Conservation (phyloP, 495 filamentous ascomycete species). For the Hypoxylon trugodes region DNA sequence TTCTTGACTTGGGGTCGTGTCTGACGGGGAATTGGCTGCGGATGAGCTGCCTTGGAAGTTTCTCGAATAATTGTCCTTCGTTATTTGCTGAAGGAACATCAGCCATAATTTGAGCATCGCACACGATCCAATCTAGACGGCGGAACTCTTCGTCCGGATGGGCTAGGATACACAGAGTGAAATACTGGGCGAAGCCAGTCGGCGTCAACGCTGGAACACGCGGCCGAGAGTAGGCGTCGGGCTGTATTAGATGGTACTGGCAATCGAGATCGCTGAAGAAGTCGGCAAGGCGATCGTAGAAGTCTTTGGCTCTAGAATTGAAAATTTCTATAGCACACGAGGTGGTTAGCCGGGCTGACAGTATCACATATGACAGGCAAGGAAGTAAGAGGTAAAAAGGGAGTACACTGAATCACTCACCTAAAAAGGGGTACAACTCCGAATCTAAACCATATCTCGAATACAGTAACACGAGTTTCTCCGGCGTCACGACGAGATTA, state of each 20-base stretch:
- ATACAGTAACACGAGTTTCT: constrained; percentile 85
- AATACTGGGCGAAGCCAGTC: constrained; percentile 79
- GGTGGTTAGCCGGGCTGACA: constrained; percentile 12
- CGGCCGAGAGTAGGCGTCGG: constrained; percentile 64
- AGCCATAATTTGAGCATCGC: constrained; percentile 75
- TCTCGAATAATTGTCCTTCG: constrained; percentile 72
- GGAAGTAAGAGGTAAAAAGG: background rate
- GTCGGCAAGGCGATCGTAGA: constrained; percentile 58
- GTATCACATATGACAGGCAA: background rate
- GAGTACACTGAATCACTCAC: constrained; percentile 32
- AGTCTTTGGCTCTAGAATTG: constrained; percentile 40
- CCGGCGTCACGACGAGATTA: constrained; percentile 80
- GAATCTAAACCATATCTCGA: constrained; percentile 65
- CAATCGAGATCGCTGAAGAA: constrained; percentile 80
- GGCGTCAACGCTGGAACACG: constrained; percentile 81
- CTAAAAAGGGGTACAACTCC: constrained; percentile 60
- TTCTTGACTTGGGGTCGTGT: constrained; percentile 38
- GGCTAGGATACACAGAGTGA: constrained; percentile 76
- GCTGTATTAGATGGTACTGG: constrained; percentile 83
- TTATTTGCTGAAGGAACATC: constrained; percentile 65
- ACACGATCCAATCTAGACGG: constrained; percentile 75
- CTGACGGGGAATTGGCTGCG: constrained; percentile 72
- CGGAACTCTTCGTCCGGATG: constrained; percentile 80
- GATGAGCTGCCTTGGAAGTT: constrained; percentile 81
- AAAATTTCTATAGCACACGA: constrained; percentile 57